phyloP scores from a whole-genome alignment of 2,329 filamentous ascomycete species.

The Calonectria pseudoreteaudii region DNA sequence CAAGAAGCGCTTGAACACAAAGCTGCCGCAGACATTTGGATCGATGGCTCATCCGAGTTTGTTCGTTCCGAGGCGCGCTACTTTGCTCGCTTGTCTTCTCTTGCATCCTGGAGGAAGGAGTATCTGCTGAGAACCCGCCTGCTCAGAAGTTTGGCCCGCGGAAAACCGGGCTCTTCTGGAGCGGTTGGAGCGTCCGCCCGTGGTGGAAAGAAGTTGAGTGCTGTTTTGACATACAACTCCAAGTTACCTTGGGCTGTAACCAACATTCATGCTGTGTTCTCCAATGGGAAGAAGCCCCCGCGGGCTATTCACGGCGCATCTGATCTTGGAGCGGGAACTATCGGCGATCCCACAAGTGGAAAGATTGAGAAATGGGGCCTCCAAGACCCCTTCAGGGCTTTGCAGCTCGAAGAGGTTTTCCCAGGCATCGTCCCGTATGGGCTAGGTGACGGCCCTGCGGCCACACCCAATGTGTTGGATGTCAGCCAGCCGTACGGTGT shows the following conservation, averaged over 20 bases:
- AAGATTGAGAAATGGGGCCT: conserved; percentile 87
- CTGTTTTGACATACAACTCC: conserved; percentile 87
- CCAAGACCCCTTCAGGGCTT: conserved; percentile 78
- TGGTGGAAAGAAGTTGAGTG: conserved; percentile 74
- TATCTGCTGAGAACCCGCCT: conserved; percentile 90
- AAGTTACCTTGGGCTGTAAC: conserved; percentile 84
- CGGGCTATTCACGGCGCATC: conserved; percentile 86
- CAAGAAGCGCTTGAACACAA: conserved; percentile 59
- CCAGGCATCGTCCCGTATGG: conserved; percentile 82
- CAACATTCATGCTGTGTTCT: conserved; percentile 82
- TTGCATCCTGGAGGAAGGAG: conserved; percentile 96
- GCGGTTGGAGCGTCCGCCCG: conserved; percentile 65
- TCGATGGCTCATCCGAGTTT: conserved; percentile 61
- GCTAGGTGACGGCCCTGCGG: conserved; percentile 81
- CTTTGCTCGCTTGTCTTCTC: conserved; percentile 83
- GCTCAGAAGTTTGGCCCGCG: conserved; percentile 82
- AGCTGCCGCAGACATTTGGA: conserved; percentile 52
- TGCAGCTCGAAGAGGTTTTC: conserved; percentile 82
- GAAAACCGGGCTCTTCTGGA: conserved; percentile 74
- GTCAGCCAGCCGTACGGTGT: conserved; percentile 88
- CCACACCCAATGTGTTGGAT: conserved; percentile 88
- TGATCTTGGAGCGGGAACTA: conserved; percentile 81
- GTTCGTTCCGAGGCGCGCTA: conserved; percentile 79
- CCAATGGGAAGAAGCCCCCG: conserved; percentile 78
- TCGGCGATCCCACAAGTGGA: conserved; percentile 81